phyloP scores from a whole-genome alignment of 768 basidiomycete genomes.

The Leccinum ochraceum region DNA sequence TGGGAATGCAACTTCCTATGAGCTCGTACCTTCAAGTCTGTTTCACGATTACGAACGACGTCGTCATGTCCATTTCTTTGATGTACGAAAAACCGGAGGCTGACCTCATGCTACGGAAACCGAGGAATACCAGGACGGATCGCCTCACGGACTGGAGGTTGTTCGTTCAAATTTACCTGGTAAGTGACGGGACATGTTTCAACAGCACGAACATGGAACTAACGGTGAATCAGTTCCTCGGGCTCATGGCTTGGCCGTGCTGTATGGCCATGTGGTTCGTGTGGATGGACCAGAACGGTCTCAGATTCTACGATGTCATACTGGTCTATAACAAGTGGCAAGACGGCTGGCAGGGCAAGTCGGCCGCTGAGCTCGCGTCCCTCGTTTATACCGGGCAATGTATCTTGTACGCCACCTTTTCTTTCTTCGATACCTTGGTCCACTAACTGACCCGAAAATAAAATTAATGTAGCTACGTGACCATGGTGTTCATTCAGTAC shows the following conservation, averaged over 20 bases:
- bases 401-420: conserved; percentile 36
- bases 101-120: conserved; percentile 48
- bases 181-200: conserved; percentile 22
- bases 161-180: conserved; percentile 49
- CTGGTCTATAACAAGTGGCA: conserved; percentile 41
- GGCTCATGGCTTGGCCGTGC: conserved; percentile 46
- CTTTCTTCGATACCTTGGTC: conserved; percentile 19
- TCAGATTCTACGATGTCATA: conserved; percentile 37
- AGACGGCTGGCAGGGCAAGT: conserved; percentile 38
- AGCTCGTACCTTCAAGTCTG: conserved; percentile 54
- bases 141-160: conserved; percentile 50
- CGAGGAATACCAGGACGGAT: conserved; percentile 49
- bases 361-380: conserved; percentile 30
- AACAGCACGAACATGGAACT: conserved; percentile 1
- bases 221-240: conserved; percentile 36
- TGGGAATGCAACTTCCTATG: conserved; percentile 61
- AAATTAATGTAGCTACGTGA: conserved; percentile 34
- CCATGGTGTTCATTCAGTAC: conserved; percentile 33
- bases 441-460: not conserved
- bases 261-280: conserved; percentile 44
- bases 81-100: conserved; percentile 55
- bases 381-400: conserved; percentile 44
- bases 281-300: conserved; percentile 39
- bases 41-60: conserved; percentile 54
- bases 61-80: conserved; percentile 49